Evolutionary conservation across 2,329 filamentous ascomycete species (phyloP).

Genomic region (Zopfia rhizophila): DNA sequence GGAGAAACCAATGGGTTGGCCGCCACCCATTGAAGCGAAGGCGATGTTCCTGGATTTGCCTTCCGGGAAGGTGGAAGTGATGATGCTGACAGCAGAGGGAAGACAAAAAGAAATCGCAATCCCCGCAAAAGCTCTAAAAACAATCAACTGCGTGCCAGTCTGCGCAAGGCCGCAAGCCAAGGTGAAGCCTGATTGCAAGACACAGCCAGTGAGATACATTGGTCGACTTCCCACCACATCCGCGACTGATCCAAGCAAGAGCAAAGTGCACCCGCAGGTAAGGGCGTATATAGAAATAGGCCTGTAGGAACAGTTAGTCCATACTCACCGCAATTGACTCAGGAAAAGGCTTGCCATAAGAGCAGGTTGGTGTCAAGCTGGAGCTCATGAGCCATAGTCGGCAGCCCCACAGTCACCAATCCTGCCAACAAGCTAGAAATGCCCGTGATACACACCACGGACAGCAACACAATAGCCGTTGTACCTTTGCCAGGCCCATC

Average conservation of each 20-base stretch:
- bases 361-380: conserved; percentile 35
- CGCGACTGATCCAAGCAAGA: conserved; percentile 62
- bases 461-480: conserved; percentile 38
- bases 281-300: conserved; percentile 53
- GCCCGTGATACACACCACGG: conserved; percentile 39
- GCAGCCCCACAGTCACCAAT: conserved; percentile 54
- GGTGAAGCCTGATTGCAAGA: conserved; percentile 58
- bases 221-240: conserved; percentile 61
- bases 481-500: conserved; percentile 34
- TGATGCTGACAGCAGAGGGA: conserved; percentile 61
- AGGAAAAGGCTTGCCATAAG: conserved; percentile 33
- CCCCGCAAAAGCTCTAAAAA: conserved; percentile 59
- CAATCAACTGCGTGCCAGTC: conserved; percentile 54
- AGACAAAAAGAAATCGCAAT: conserved; percentile 60
- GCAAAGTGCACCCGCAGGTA: conserved; percentile 60
- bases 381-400: conserved; percentile 53
- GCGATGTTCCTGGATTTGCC: conserved; percentile 62
- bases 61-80: conserved; percentile 59
- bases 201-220: conserved; percentile 59
- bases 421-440: conserved; percentile 47
- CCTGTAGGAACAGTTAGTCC: conserved; percentile 31
- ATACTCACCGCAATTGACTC: not conserved
- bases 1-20: conserved; percentile 63
- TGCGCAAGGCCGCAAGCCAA: conserved; percentile 56
- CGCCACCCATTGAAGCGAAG: conserved; percentile 62